These are phyloP conservation scores for Cryomyces antarcticus DNA, from an alignment of 495 filamentous ascomycete species.

Conservation along the genomic window DNA sequence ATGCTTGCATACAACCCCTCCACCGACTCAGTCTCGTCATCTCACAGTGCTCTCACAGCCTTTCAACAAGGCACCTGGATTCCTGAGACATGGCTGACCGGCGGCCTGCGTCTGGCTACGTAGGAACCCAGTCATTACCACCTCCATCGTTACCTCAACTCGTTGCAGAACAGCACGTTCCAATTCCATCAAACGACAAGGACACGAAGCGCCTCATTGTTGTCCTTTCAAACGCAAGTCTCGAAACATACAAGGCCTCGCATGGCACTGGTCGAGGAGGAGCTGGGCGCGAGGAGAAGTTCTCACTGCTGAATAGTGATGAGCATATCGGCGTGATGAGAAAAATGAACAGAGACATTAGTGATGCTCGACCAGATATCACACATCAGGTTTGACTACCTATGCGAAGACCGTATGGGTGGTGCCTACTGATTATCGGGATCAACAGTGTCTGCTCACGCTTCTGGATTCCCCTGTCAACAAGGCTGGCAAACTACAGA, in stretches of 20 bases:
- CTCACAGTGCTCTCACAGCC: no score
- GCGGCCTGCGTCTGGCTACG: neutral
- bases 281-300: conserved; percentile 72
- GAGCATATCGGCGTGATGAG: conserved; percentile 98
- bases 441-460: conserved; percentile 75
- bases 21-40: no score
- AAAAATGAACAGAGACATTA: conserved; percentile 98
- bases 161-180: conserved; percentile 75
- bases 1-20: no score
- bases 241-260: conserved; percentile 87
- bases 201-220: conserved; percentile 81
- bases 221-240: conserved; percentile 86
- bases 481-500: conserved; percentile 91
- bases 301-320: conserved; percentile 89
- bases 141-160: conserved; percentile 78
- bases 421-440: conserved; percentile 10
- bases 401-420: neutral
- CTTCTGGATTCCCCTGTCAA: conserved; percentile 95
- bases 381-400: conserved; percentile 68
- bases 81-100: no score
- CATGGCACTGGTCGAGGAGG: conserved; percentile 37
- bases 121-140: conserved; percentile 82
- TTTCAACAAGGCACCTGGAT: no score
- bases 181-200: conserved; percentile 71
- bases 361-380: conserved; percentile 91